These are phyloP conservation scores for Saturnispora halmiae DNA, from an alignment of 805 yeast genomes.

Conservation along the genomic window DNA sequence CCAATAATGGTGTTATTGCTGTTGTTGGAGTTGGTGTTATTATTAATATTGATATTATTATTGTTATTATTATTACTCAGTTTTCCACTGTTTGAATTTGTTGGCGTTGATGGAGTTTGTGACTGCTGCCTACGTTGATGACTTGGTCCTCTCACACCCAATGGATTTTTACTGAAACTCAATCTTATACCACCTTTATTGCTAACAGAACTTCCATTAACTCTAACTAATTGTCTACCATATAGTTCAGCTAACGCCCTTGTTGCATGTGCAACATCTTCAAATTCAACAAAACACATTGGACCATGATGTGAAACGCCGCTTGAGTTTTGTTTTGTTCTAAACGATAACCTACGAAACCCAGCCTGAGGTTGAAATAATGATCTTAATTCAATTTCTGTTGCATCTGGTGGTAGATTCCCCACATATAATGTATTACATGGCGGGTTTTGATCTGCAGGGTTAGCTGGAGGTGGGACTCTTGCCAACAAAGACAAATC, in stretches of 20 bases:
- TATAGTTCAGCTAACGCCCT: constrained; percentile 88
- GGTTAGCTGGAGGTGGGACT: constrained; percentile 90
- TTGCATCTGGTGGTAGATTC: constrained; percentile 92
- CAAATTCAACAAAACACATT: constrained; percentile 98
- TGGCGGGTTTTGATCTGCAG: constrained; percentile 98
- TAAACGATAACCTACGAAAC: constrained; percentile 82
- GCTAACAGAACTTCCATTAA: constrained; percentile 35
- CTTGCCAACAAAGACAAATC: constrained; percentile 57
- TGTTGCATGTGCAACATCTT: constrained; percentile 89
- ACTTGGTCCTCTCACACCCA: constrained; percentile 79
- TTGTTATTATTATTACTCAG: neutral
- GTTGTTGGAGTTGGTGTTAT: neutral
- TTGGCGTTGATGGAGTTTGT: neutral
- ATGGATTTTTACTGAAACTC: constrained; percentile 90
- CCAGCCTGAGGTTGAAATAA: constrained; percentile 86
- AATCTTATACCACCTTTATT: constrained; percentile 87
- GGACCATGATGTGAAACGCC: constrained; percentile 69
- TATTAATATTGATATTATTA: too few relatives aligned
- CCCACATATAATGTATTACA: constrained; percentile 97
- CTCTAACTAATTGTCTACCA: constrained; percentile 84
- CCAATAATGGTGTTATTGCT: neutral
- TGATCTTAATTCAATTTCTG: constrained; percentile 83
- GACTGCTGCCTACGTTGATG: constrained; percentile 23
- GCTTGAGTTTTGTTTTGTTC: constrained; percentile 49
- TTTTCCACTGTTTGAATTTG: neutral